Conservation (phyloP, 2,329 filamentous ascomycete genomes). For the Elsinoe necatrix region DNA sequence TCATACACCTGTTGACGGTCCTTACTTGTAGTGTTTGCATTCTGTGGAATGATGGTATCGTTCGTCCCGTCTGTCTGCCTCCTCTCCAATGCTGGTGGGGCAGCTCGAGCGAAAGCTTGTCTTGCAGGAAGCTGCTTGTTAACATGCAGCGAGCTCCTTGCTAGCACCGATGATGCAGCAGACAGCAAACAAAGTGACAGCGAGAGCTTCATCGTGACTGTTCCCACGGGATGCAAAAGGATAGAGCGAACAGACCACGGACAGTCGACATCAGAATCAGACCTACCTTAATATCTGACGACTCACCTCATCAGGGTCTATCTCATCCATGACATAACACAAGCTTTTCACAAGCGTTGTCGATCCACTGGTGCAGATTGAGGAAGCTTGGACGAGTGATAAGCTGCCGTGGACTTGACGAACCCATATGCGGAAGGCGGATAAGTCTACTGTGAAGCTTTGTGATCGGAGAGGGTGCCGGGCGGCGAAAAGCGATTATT, state of each 20-base stretch:
- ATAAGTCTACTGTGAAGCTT: neutral
- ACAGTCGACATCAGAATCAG: neutral
- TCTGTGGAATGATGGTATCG: conserved; percentile 34
- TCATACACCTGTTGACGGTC: neutral
- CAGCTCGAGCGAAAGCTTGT: conserved; percentile 6
- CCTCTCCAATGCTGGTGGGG: conserved; percentile 8
- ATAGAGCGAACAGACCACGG: neutral
- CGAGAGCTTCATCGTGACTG: conserved; percentile 8
- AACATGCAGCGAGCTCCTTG: conserved; percentile 22
- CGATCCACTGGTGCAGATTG: neutral
- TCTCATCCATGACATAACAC: neutral
- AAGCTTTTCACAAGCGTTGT: conserved; percentile 2
- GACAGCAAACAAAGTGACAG: conserved; percentile 13
- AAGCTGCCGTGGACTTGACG: neutral
- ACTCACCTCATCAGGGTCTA: neutral
- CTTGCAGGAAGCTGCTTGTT: conserved; percentile 22
- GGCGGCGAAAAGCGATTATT: neutral
- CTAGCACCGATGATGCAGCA: conserved; percentile 8
- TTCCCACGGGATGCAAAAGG: neutral
- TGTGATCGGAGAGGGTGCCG: neutral
- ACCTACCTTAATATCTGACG: neutral
- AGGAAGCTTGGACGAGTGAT: neutral
- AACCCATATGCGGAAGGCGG: conserved; percentile 6
- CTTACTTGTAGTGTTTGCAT: conserved; percentile 35
- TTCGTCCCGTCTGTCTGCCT: conserved; percentile 6